These are phyloP conservation scores for Bremia lactucae DNA, from an alignment of 352 stramenopile genomes.

Conservation along the genomic window DNA sequence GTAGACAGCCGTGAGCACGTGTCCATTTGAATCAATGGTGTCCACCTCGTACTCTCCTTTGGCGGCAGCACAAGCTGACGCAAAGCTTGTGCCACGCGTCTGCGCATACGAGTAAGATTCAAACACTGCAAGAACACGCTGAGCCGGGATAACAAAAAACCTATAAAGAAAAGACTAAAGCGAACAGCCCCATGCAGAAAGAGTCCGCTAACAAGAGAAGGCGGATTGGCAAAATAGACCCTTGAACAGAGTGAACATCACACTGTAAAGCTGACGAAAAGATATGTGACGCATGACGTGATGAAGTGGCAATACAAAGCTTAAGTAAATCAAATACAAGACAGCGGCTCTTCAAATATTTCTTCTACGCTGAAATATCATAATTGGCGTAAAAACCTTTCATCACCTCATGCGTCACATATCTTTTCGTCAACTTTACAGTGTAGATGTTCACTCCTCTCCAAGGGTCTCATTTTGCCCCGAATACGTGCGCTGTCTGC, in stretches of 20 bases:
- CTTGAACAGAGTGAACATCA: slow-evolving; percentile 17
- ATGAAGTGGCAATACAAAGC: too few species aligned
- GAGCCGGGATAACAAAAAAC: slow-evolving; percentile 1
- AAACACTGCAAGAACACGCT: not conserved
- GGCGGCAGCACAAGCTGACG: slow-evolving; percentile 16
- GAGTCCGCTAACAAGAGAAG: slow-evolving; percentile 8
- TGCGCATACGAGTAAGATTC: slow-evolving; percentile 21
- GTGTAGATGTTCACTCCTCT: too few species aligned
- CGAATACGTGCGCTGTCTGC: too few species aligned
- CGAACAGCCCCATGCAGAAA: slow-evolving; percentile 69
- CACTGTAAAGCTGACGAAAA: too few species aligned
- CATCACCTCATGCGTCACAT: too few species aligned
- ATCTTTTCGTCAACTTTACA: too few species aligned
- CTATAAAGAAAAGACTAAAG: slow-evolving; percentile 31
- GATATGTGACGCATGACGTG: too few species aligned
- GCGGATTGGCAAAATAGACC: slow-evolving; percentile 9
- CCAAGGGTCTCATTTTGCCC: too few species aligned
- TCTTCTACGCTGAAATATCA: too few species aligned
- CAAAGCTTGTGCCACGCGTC: slow-evolving; percentile 45
- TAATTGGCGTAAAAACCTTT: too few species aligned
- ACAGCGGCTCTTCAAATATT: too few species aligned
- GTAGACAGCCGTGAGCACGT: slow-evolving; percentile 29
- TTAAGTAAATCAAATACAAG: too few species aligned
- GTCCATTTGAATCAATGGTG: slow-evolving; percentile 37
- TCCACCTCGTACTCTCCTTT: slow-evolving; percentile 56